These are phyloP conservation scores for Teunomyces atbi DNA, from an alignment of 805 yeast species.

Conservation along the genomic window DNA sequence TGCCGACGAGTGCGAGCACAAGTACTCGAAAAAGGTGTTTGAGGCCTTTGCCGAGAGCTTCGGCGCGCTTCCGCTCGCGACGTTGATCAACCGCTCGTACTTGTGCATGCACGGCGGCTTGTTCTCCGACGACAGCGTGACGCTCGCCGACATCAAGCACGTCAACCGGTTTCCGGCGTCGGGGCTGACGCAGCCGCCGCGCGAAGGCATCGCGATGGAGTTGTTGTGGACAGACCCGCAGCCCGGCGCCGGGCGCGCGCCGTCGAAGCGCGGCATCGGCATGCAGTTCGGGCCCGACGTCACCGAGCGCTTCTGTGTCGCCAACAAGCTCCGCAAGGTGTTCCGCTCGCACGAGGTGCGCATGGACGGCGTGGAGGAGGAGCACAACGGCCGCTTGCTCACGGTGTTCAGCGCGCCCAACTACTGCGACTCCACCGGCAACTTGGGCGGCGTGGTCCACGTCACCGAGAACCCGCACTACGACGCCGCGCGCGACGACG, in stretches of 20 bases:
- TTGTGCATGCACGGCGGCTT: constrained; percentile 95
- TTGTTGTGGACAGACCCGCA: constrained; percentile 98
- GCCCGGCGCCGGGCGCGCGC: constrained; percentile 68
- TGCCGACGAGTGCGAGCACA: constrained; percentile 91
- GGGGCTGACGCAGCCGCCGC: constrained; percentile 73
- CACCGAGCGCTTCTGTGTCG: constrained; percentile 72
- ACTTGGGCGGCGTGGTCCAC: constrained; percentile 85
- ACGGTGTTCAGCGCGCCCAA: constrained; percentile 99
- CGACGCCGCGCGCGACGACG: constrained; percentile 44
- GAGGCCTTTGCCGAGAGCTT: constrained; percentile 84
- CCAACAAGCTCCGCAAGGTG: constrained; percentile 70
- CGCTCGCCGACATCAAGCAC: constrained; percentile 69
- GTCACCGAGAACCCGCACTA: constrained; percentile 48
- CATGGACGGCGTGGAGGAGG: constrained; percentile 83
- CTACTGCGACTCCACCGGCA: constrained; percentile 91
- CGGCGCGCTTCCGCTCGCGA: constrained; percentile 80
- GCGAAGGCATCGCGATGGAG: constrained; percentile 93
- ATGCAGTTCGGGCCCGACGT: constrained; percentile 96
- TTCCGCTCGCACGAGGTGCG: constrained; percentile 95
- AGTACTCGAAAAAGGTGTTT: constrained; percentile 78
- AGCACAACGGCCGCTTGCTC: constrained; percentile 80
- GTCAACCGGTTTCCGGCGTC: constrained; percentile 60
- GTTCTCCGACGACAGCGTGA: constrained; percentile 72
- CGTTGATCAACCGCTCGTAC: constrained; percentile 74
- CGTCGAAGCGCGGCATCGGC: constrained; percentile 93